phyloP scores from a whole-genome alignment of 192 early-diverging fungal species.

The Umbelopsis sp. region DNA sequence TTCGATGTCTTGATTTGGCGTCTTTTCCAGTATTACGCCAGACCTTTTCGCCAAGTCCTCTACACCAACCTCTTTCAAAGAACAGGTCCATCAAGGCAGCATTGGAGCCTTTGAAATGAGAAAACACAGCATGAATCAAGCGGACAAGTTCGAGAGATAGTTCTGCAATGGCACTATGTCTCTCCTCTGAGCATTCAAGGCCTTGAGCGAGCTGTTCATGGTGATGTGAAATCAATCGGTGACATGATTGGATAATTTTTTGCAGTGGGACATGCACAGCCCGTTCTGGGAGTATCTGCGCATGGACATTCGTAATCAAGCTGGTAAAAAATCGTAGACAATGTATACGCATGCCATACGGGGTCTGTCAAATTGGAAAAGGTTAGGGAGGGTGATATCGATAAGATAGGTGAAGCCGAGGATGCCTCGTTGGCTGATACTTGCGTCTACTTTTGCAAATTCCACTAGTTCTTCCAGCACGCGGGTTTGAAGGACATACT shows the following conservation, averaged over 20 bases:
- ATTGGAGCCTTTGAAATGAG: constrained; percentile 42
- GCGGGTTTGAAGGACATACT: constrained; percentile 35
- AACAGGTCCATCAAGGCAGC: constrained; percentile 44
- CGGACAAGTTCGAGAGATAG: constrained; percentile 41
- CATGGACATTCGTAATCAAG: constrained; percentile 41
- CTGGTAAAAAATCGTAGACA: constrained; percentile 40
- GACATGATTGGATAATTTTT: constrained; percentile 38
- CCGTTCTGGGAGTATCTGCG: constrained; percentile 40
- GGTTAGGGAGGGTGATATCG: background rate
- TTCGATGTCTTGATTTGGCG: constrained; percentile 29
- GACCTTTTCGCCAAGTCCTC: constrained; percentile 40
- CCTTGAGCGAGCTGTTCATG: constrained; percentile 36
- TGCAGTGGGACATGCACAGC: constrained; percentile 43
- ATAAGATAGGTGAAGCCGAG: background rate
- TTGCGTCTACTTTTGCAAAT: constrained; percentile 45
- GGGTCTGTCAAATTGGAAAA: constrained; percentile 29
- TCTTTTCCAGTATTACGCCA: constrained; percentile 36
- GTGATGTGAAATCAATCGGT: constrained; percentile 37
- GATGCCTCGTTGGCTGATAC: background rate
- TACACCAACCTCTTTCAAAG: constrained; percentile 43
- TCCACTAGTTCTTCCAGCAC: constrained; percentile 39
- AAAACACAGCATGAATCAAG: constrained; percentile 42
- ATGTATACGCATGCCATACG: constrained; percentile 42
- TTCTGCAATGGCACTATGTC: constrained; percentile 34
- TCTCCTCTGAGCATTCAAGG: constrained; percentile 33